phyloP scores from a whole-genome alignment of 202 grass and related monocot genomes.

The Setaria italica region DNA sequence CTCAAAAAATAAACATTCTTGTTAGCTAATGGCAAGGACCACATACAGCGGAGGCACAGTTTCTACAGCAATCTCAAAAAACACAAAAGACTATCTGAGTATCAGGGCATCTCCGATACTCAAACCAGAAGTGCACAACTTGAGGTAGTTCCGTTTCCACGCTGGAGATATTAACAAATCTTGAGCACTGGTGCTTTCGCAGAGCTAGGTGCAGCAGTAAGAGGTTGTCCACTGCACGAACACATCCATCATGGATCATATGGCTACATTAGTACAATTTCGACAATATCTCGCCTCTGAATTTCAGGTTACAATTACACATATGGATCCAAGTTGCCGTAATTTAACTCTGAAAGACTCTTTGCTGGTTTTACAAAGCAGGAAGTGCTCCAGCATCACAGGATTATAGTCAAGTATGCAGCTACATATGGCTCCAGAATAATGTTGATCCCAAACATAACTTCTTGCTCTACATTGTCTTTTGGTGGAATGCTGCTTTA shows the following conservation, averaged over 20 bases:
- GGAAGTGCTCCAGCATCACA: not conserved
- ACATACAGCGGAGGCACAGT: not conserved
- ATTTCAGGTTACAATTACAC: not conserved
- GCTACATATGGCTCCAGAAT: not conserved
- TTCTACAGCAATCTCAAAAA: slow-evolving; percentile 9
- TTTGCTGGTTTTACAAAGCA: not conserved
- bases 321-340: not conserved
- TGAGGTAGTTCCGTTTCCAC: not conserved
- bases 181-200: not conserved
- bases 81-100: not conserved
- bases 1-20: not conserved
- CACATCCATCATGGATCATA: not conserved
- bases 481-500: slow-evolving; percentile 15
- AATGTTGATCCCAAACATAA: not conserved
- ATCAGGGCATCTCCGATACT: not conserved
- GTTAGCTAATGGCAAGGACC: slow-evolving; percentile 19
- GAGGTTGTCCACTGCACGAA: not conserved
- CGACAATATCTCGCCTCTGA: not conserved
- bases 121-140: not conserved
- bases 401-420: slow-evolving; percentile 1
- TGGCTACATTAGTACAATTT: not conserved
- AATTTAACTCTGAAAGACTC: not conserved
- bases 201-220: not conserved
- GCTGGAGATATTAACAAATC: not conserved
- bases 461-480: not conserved